These are phyloP conservation scores for Lumnitzera littorea DNA, from an alignment of 345 rosid genomes.

Conservation along the genomic window DNA sequence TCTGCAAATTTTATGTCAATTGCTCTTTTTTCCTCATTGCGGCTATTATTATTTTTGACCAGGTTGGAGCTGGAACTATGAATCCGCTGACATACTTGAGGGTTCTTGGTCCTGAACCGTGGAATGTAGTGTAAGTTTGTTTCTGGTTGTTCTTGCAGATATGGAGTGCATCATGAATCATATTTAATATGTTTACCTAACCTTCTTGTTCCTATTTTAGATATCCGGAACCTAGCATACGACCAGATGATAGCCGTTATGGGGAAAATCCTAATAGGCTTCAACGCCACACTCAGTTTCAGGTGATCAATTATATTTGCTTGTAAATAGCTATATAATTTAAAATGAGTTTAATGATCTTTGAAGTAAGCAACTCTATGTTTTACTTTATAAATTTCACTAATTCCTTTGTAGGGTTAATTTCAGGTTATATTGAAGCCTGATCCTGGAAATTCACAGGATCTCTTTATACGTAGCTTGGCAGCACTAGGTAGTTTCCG, in stretches of 20 bases:
- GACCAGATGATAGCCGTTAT: slow-evolving; percentile 94
- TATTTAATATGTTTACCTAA: neutral
- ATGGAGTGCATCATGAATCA: no score
- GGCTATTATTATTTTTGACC: slow-evolving; percentile 8
- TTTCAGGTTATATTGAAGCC: slow-evolving; percentile 90
- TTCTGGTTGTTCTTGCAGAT: neutral
- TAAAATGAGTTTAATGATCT: no score
- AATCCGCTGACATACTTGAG: slow-evolving; percentile 88
- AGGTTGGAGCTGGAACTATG: slow-evolving; percentile 99
- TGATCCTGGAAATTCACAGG: slow-evolving; percentile 96
- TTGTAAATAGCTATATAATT: neutral
- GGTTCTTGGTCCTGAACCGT: slow-evolving; percentile 96
- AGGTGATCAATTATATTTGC: slow-evolving; percentile 29
- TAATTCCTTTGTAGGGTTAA: slow-evolving; percentile 2
- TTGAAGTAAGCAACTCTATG: no score
- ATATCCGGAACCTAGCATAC: slow-evolving; percentile 89
- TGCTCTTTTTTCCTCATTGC: neutral
- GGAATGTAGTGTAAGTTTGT: slow-evolving; percentile 85
- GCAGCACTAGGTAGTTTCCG: slow-evolving; percentile 70
- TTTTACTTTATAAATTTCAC: slow-evolving; percentile 1
- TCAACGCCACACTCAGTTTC: slow-evolving; percentile 96
- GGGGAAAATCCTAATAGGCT: slow-evolving; percentile 98
- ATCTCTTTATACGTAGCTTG: slow-evolving; percentile 79
- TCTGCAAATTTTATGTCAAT: neutral
- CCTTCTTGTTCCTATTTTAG: slow-evolving; percentile 24